Evolutionary conservation across 179 eudicot genomes (phyloP).

Genomic region (Camellia oleifera): DNA sequence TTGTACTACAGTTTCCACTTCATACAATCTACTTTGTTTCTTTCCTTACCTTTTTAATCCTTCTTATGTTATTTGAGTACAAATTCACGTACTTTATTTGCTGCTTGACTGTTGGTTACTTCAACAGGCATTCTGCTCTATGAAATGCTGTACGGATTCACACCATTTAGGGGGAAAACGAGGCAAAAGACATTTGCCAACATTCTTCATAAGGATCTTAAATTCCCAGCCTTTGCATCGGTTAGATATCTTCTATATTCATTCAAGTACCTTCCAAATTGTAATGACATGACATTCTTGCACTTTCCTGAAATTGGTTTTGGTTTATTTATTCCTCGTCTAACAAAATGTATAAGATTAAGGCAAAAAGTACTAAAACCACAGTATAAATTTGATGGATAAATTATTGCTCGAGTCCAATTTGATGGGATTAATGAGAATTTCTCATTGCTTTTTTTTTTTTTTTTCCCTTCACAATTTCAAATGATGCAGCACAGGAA

Average conservation of each 20-base stretch:
- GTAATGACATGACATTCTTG: neutral
- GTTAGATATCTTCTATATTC: conserved; percentile 28
- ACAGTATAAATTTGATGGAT: neutral
- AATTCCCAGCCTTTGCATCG: conserved; percentile 66
- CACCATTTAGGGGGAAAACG: conserved; percentile 97
- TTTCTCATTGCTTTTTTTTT: neutral
- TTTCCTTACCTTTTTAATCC: neutral
- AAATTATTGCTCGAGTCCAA: too few relatives aligned
- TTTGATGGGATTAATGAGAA: too few relatives aligned
- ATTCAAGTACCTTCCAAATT: too few relatives aligned
- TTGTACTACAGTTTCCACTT: neutral
- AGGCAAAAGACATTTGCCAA: conserved; percentile 95
- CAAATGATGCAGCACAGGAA: neutral
- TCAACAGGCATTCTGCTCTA: conserved; percentile 75
- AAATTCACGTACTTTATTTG: neutral
- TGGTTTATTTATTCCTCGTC: neutral
- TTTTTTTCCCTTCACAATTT: neutral
- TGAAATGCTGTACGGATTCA: conserved; percentile 93
- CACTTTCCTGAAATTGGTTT: neutral
- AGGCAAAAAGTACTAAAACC: neutral
- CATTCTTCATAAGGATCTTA: conserved; percentile 74
- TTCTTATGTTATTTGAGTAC: neutral
- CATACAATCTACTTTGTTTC: neutral
- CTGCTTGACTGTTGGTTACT: neutral
- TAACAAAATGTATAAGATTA: neutral